A percentile compares a stretch with the other conserved stretches of the same genome.
Evolutionary conservation across 2,329 filamentous ascomycete species (phyloP).

Genomic region (Nigrospora osmanthi): DNA sequence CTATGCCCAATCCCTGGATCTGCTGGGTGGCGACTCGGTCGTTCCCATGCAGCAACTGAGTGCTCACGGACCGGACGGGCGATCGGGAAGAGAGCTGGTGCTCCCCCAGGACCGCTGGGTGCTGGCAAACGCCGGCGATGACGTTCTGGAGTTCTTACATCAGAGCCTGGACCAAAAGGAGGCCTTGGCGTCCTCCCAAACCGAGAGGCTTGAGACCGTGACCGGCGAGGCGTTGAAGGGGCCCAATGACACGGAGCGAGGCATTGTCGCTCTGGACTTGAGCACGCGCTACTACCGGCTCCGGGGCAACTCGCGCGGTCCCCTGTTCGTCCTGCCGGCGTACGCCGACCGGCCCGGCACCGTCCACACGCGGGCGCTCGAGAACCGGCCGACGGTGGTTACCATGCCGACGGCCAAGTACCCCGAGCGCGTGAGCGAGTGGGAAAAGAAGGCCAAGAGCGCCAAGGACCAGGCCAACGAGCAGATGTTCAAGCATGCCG

Average conservation of each 20-base stretch:
- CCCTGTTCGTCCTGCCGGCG: constrained; percentile 47
- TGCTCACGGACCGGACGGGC: constrained; percentile 40
- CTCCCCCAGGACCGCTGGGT: constrained; percentile 49
- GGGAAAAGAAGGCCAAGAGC: constrained; percentile 11
- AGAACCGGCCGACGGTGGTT: constrained; percentile 31
- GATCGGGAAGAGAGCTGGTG: constrained; percentile 44
- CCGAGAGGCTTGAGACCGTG: constrained; percentile 26
- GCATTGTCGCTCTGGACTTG: constrained; percentile 41
- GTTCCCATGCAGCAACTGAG: constrained; percentile 45
- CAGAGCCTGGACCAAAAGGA: constrained; percentile 37
- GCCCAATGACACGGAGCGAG: constrained; percentile 23
- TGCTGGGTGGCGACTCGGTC: constrained; percentile 39
- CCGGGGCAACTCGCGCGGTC: constrained; percentile 31
- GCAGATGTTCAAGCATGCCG: no score
- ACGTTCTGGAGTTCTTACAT: constrained; percentile 39
- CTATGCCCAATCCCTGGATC: constrained; percentile 42
- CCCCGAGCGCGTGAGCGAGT: constrained; percentile 10
- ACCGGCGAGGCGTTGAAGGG: constrained; percentile 30
- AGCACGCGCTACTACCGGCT: constrained; percentile 45
- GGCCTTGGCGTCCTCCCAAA: constrained; percentile 24
- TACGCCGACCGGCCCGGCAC: constrained; percentile 36
- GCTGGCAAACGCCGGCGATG: constrained; percentile 45
- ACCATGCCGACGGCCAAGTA: constrained; percentile 14
- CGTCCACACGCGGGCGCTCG: constrained; percentile 34
- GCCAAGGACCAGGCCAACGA: neutral